Base-by-base conservation (phyloP, 1,284 basidiomycete genomes). In the Vanrija humicola region DNA sequence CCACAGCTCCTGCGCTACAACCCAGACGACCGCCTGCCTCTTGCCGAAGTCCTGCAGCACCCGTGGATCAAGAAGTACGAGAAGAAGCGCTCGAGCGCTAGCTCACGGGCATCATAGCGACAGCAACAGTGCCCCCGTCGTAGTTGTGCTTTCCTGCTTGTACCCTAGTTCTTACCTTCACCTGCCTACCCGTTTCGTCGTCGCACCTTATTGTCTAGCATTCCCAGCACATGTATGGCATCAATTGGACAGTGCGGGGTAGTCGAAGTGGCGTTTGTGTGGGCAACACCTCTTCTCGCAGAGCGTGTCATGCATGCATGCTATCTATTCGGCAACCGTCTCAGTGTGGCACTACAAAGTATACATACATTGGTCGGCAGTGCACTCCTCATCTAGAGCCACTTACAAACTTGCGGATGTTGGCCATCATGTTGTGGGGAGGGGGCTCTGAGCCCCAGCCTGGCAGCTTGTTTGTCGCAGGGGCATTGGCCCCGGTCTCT, bases 31-130 rank as follows among this genome's bases (percentile, higher is more conserved):
- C 84, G 96, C 2, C 64, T 99, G 6, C 82, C 93, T 0, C 82
- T 98, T 10, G 75, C 79, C 1, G 86, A 95, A 25, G 95, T 97
- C 28, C 80, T 87, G 40, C 79, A 79, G 9, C 96, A 98, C 69
- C 92, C 94, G 9, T 99, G 96, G 95, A 88, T 99, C 61, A 81
- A 88, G 58, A 89, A 85, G 73, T 87, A 95, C 58, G 74, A 79
- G 62, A 74, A 73, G 67, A 68, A 69, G 44, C 64, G 61, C 52
- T 63, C 62, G 7, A 61, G 47, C 40, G 57, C 34, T 12, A 34
- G 59, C 8, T 46, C 50, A 6, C 48, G 51, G 25, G 43, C 47
- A 7, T 54, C 47, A 16, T 52, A 45, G 34, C 14, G 34, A 34
- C 14, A 43, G 15, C 53, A 19, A 14, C 46, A 50, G n/a, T 21